Evolutionary conservation across 345 rosid genomes (phyloP), one percentile per base, ranked within the genome.

Genomic region (Tarenaya hassleriana): DNA sequence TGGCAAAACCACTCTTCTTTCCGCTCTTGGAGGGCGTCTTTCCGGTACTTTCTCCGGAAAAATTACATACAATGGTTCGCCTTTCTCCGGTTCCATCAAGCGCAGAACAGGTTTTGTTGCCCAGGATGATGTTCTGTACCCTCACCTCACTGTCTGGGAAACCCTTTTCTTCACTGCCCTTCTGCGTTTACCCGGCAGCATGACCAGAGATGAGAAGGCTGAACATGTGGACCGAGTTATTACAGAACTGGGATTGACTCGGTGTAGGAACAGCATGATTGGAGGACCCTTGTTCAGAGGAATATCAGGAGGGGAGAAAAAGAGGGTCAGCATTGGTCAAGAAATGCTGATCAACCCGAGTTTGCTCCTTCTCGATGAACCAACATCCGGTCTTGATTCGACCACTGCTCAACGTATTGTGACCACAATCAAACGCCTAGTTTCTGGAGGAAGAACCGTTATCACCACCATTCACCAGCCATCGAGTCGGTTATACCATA

Each of bases 271-370:
- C 64, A 92, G 90, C 76, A 92, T 92, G 94, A 88, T 92, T 21
- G 98, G 98, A n/a, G 98, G 98, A 12, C 85, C 98, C 10, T 68
- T 92, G 2, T 75, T 92, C 47, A 71, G 98, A 64, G 98, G 98
- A 44, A 83, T 92, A 55, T 92, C 98, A 7, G 98, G 98, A 10
- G 98, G 98, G 29, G 98, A 92, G 70, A 92, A 88, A 60, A 92
- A 88, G 72, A 77, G 98, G 56, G 98, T 88, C 8, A 87, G 95
- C 64, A 92, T 92, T 43, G 98, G 96, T 39, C 98, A 88, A 56
- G 98, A 92, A 75, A 88, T 92, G 98, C 67, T 92, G 48, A 88
- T 92, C 64, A 87, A 92, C 56, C 98, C 98, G 17, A 85, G 95
- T 66, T 73, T 92, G 59, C 71, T 92, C 20, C 71, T 92, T 42